Base-by-base conservation (phyloP, 192 early-diverging fungal genomes). In the Coemansia erecta region DNA sequence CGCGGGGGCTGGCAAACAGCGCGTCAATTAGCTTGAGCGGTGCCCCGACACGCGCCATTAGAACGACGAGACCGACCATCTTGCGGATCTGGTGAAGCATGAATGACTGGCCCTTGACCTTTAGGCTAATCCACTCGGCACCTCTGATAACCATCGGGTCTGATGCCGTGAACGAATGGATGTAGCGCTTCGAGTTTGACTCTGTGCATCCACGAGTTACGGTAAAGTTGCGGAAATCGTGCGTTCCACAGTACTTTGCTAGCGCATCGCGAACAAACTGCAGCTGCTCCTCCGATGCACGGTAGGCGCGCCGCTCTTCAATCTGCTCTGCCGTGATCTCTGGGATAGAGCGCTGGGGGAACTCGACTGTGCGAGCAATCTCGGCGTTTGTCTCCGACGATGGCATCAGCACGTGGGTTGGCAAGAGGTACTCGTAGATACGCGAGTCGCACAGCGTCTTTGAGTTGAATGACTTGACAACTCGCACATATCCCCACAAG, bases 51-150 rank as follows among this genome's bases (percentile, higher is more conserved):
- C 95, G 87, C 24, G 92, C 82, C 60, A 91, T 81, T 73, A 99
- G 69, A 4, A 96, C 81, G 8, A 88, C 87, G 52, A 99, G 78
- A 0, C 94, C 92, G 60, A 99, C 92, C 97, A 99, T 99, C 67
- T 98, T 98, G 37, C 97, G 89, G 64, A 99, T 99, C 81, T 99
- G 97, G 80, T 99, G 96, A 31, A 99, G 81, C 95, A 99, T 98
- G 61, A 99, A 99, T 40, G 90, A 89, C 73, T 98, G 95, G 4
- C 97, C 97, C 61, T 90, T 83, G 23, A 99, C 87, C 64, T 94
- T 95, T 24, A 95, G 70, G 28, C 88, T 89, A 22, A 99, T 66
- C 97, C 95, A 98, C 69, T 99, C 95, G 22, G 82, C 74, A 18
- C 79, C 82, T 13, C 85, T 54, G 52, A 88, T 86, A 40, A 86